Evolutionary conservation across 108 stramenopile genomes (phyloP).

Genomic region (Cyclotella cryptica): DNA sequence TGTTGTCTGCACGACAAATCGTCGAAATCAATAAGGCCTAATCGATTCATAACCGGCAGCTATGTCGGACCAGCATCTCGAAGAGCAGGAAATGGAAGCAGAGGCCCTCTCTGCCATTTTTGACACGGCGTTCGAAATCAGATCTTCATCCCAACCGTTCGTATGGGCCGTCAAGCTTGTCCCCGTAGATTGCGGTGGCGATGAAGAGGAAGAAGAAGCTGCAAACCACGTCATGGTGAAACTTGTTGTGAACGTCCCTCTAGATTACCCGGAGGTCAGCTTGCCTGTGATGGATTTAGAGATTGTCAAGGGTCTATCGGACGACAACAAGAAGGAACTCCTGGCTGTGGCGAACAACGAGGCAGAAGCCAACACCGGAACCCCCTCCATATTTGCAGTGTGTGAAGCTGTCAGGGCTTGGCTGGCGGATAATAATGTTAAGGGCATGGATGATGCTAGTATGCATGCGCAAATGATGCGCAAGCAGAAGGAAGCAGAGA

Average conservation of each 20-base stretch:
- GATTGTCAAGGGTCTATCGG: constrained; percentile 74
- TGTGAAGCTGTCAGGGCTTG: constrained; percentile 84
- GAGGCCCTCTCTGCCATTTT: constrained; percentile 89
- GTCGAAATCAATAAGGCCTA: background rate
- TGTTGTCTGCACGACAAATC: background rate
- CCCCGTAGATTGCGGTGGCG: constrained; percentile 66
- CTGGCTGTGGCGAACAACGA: constrained; percentile 70
- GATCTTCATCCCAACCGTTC: constrained; percentile 63
- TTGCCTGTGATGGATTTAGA: constrained; percentile 73
- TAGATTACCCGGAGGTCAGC: constrained; percentile 66
- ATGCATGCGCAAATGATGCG: constrained; percentile 92
- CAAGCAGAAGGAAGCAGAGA: constrained; percentile 73
- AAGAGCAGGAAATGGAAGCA: constrained; percentile 92
- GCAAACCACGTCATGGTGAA: constrained; percentile 84
- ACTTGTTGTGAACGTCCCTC: constrained; percentile 66
- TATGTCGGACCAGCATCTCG: constrained; percentile 76
- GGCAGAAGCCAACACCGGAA: constrained; percentile 74
- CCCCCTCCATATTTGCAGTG: constrained; percentile 84
- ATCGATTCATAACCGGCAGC: too few species aligned
- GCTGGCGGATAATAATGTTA: constrained; percentile 86
- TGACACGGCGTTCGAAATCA: constrained; percentile 70
- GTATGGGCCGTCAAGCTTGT: constrained; percentile 77
- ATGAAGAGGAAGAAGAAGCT: constrained; percentile 58
- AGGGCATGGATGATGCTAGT: constrained; percentile 86
- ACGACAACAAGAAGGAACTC: constrained; percentile 67